Percentiles rank a stretch among this genome's conserved stretches.
These are phyloP conservation scores for Bretschneidera sinensis DNA, from an alignment of 345 rosid genomes.

Conservation along the genomic window DNA sequence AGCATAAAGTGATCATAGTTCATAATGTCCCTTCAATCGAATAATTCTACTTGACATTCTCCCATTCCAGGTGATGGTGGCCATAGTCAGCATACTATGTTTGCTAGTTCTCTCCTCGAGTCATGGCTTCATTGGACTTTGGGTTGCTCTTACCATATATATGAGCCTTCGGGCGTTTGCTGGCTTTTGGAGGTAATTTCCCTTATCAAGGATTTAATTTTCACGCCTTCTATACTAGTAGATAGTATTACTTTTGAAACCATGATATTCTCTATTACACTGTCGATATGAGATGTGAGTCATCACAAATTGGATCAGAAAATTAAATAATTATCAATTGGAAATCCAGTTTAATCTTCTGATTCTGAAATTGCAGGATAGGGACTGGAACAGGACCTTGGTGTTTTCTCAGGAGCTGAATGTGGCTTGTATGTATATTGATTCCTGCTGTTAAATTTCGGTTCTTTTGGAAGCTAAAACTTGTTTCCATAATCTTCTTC, in stretches of 20 bases:
- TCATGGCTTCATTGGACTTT: conserved; percentile 37
- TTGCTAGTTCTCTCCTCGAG: conserved; percentile 27
- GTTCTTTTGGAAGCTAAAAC: neutral
- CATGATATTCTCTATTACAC: neutral
- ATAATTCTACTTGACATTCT: neutral
- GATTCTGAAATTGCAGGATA: conserved; percentile 47
- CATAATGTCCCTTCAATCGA: neutral
- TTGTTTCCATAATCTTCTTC: neutral
- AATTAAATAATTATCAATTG: no score
- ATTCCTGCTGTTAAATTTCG: neutral
- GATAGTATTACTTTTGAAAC: neutral
- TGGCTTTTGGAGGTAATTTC: conserved; percentile 35
- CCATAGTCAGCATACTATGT: conserved; percentile 25
- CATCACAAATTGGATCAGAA: neutral
- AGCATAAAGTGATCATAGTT: neutral
- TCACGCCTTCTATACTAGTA: neutral
- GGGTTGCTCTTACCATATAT: conserved; percentile 32
- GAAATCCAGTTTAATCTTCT: conserved; percentile 1
- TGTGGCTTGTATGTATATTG: neutral
- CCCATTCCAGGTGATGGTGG: conserved; percentile 29
- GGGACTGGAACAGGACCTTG: conserved; percentile 92
- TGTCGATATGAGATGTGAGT: no score
- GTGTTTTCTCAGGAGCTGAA: conserved; percentile 54
- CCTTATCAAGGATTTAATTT: neutral
- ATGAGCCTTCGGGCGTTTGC: conserved; percentile 35